These are phyloP conservation scores for Pterocarpus macrocarpus DNA, from an alignment of 306 rosid genomes.

Conservation along the genomic window DNA sequence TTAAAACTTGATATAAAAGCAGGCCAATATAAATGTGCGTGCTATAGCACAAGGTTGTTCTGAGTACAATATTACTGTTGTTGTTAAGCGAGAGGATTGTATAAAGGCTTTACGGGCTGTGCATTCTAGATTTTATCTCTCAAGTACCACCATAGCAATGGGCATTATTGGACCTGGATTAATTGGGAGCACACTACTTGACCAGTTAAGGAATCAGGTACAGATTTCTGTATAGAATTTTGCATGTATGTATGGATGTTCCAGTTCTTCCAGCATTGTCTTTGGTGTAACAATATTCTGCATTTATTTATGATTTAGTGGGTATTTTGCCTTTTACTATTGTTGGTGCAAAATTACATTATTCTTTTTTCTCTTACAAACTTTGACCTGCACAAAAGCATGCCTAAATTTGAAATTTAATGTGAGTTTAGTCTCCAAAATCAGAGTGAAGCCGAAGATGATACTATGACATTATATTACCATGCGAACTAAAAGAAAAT, in stretches of 20 bases:
- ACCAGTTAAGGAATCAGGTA: slow-evolving; percentile 98
- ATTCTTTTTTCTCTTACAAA: neutral
- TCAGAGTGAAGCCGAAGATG: no score
- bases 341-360: neutral
- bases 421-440: neutral
- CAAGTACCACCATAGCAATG: slow-evolving; percentile 96
- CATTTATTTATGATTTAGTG: neutral
- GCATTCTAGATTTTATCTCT: slow-evolving; percentile 94
- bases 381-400: neutral
- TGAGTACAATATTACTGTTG: slow-evolving; percentile 94
- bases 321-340: no score
- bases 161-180: slow-evolving; percentile 97
- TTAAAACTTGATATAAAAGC: slow-evolving; percentile 50
- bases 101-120: slow-evolving; percentile 95
- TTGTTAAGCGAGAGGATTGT: slow-evolving; percentile 91
- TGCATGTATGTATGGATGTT: neutral
- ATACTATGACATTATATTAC: no score
- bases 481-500: neutral
- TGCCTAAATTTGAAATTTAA: neutral
- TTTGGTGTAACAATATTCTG: no score
- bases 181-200: slow-evolving; percentile 93
- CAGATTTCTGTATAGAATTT: slow-evolving; percentile 40
- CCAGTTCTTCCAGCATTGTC: no score
- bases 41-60: slow-evolving; percentile 99
- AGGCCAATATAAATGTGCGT: slow-evolving; percentile 97